Conservation (phyloP, 768 basidiomycete genomes). For the Tephrocybe rancida region DNA sequence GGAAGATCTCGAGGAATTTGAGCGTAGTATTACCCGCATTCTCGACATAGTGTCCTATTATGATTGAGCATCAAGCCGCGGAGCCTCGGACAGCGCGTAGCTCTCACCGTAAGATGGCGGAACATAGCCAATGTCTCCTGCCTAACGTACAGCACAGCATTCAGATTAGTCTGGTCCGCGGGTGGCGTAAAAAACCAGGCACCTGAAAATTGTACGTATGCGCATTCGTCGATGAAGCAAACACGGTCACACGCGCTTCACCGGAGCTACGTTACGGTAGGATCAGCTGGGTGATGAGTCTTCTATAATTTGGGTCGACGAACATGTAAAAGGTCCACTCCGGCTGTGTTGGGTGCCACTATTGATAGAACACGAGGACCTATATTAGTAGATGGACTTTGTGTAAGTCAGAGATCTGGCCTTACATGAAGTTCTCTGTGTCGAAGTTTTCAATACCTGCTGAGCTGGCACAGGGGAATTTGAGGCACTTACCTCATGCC, state of each 20-base stretch:
- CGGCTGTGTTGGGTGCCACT: conserved; percentile 77
- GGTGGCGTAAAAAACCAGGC: conserved; percentile 1
- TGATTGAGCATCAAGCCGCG: neutral
- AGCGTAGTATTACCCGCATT: conserved; percentile 64
- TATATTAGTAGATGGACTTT: neutral
- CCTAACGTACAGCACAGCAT: conserved; percentile 18
- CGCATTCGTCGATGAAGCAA: conserved; percentile 59
- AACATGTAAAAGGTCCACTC: conserved; percentile 69
- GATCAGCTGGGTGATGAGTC: neutral
- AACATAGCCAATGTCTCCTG: conserved; percentile 42
- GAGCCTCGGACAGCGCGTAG: neutral
- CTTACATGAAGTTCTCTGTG: conserved; percentile 57
- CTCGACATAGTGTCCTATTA: conserved; percentile 69
- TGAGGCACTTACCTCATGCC: conserved; percentile 51
- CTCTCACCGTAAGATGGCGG: conserved; percentile 35
- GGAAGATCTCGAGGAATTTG: conserved; percentile 64
- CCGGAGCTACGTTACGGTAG: conserved; percentile 42
- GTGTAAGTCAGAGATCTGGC: neutral
- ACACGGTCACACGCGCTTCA: conserved; percentile 58
- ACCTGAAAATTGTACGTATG: conserved; percentile 34
- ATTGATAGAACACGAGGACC: neutral
- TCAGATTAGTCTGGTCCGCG: neutral
- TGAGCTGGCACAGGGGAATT: neutral
- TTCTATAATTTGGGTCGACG: conserved; percentile 15
- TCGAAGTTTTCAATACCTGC: neutral